These are phyloP conservation scores for Neurospora tetraspora DNA, from an alignment of 495 filamentous ascomycete genomes.

Conservation along the genomic window DNA sequence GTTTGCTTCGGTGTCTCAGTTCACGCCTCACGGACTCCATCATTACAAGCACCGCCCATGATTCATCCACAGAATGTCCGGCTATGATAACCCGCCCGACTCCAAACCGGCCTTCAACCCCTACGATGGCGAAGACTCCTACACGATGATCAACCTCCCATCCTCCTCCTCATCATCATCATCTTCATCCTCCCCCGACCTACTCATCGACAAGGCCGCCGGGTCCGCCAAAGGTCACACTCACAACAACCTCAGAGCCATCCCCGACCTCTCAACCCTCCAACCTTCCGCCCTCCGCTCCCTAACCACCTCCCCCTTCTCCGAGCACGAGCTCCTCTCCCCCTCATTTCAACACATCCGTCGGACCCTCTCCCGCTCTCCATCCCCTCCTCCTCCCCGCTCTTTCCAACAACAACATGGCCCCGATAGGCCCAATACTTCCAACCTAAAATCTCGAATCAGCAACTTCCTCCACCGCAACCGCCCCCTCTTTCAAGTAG, in stretches of 20 bases:
- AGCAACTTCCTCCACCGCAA: conserved; percentile 40
- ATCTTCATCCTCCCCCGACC: neutral
- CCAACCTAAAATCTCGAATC: too few relatives aligned
- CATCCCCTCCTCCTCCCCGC: too few relatives aligned
- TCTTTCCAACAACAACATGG: too few relatives aligned
- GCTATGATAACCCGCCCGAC: neutral
- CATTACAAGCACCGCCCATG: neutral
- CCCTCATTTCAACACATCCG: neutral
- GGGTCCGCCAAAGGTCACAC: neutral
- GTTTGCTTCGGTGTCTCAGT: neutral
- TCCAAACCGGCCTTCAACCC: neutral
- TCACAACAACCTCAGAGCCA: neutral
- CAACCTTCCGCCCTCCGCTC: conserved; percentile 14
- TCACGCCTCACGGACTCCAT: neutral
- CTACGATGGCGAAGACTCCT: neutral
- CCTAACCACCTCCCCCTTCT: conserved; percentile 22
- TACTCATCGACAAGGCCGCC: neutral
- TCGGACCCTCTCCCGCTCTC: neutral
- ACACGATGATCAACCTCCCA: neutral
- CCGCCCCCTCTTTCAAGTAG: conserved; percentile 63
- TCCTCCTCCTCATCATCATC: neutral
- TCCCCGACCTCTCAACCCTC: neutral
- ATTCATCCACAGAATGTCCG: neutral
- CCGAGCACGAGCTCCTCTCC: conserved; percentile 5
- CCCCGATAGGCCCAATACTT: too few relatives aligned